These are phyloP conservation scores for Yamadazyma endophytica DNA, from an alignment of 805 yeast genomes.

Conservation along the genomic window DNA sequence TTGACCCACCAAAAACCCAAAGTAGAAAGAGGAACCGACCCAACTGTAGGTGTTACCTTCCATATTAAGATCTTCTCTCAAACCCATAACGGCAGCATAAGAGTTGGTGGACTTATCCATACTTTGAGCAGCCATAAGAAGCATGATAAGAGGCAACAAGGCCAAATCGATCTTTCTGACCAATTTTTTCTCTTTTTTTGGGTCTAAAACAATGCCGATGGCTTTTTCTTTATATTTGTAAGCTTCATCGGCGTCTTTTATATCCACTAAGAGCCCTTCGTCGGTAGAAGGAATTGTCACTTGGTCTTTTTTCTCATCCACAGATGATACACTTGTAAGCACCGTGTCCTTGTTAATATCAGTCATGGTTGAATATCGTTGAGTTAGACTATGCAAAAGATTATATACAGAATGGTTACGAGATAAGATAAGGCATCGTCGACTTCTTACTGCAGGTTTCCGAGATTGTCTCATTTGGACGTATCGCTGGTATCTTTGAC, in stretches of 20 bases:
- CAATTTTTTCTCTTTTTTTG: slow-evolving; percentile 7
- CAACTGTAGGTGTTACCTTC: slow-evolving; percentile 27
- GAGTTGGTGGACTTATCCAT: slow-evolving; percentile 33
- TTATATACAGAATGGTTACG: too few relatives aligned
- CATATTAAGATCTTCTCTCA: slow-evolving; percentile 30
- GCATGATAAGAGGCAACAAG: slow-evolving; percentile 19
- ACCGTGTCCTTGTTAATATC: neutral
- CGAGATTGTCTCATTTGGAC: too few relatives aligned
- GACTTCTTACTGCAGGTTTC: neutral
- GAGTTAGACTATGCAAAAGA: too few relatives aligned
- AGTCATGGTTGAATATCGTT: too few relatives aligned
- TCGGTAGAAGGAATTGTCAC: neutral
- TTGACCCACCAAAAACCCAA: slow-evolving; percentile 60
- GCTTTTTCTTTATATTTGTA: slow-evolving; percentile 1
- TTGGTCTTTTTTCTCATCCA: neutral
- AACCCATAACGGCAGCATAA: slow-evolving; percentile 33
- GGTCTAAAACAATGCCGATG: slow-evolving; percentile 1
- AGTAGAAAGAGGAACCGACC: slow-evolving; percentile 34
- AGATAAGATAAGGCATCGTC: too few relatives aligned
- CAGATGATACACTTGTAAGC: neutral
- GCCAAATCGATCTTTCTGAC: slow-evolving; percentile 15
- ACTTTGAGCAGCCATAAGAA: slow-evolving; percentile 18
- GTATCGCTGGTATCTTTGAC: too few relatives aligned
- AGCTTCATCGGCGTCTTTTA: slow-evolving; percentile 2
- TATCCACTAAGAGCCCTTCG: neutral